Evolutionary conservation across 495 filamentous ascomycete species (phyloP).

Genomic region (Margaritispora aquatica): DNA sequence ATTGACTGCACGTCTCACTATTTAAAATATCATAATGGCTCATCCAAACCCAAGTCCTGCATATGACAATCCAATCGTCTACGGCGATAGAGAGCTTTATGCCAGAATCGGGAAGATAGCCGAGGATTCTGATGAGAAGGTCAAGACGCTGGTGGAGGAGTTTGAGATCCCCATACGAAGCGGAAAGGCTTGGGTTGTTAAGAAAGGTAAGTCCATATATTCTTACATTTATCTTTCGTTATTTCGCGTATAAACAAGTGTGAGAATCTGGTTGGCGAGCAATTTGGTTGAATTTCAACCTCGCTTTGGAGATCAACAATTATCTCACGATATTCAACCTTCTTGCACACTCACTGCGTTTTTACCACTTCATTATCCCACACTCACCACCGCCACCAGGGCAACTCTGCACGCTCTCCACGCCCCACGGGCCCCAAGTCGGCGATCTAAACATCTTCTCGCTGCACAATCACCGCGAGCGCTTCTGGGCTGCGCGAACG

Average conservation of each 20-base stretch:
- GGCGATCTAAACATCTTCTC: conserved; percentile 83
- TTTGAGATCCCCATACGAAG: conserved; percentile 49
- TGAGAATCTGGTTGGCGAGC: neutral
- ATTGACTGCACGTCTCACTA: no score
- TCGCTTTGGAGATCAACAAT: no score
- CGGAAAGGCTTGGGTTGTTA: conserved; percentile 57
- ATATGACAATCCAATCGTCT: conserved; percentile 33
- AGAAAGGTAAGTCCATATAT: conserved; percentile 30
- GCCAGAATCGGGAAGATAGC: conserved; percentile 24
- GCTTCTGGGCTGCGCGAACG: conserved; percentile 74
- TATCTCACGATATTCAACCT: no score
- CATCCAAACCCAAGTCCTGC: conserved; percentile 28
- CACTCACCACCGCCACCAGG: conserved; percentile 31
- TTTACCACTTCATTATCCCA: neutral
- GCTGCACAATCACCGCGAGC: conserved; percentile 65
- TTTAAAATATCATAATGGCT: conserved; percentile 1
- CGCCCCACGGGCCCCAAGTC: conserved; percentile 68
- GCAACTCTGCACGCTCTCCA: conserved; percentile 62
- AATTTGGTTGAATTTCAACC: no score
- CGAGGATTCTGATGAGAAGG: conserved; percentile 21
- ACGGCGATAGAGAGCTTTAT: conserved; percentile 39
- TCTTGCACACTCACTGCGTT: no score
- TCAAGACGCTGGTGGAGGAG: conserved; percentile 28
- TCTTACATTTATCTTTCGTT: no score
- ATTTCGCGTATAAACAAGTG: no score